phyloP scores from a whole-genome alignment of 805 yeast species.

The Ogataea wickerhamii region DNA sequence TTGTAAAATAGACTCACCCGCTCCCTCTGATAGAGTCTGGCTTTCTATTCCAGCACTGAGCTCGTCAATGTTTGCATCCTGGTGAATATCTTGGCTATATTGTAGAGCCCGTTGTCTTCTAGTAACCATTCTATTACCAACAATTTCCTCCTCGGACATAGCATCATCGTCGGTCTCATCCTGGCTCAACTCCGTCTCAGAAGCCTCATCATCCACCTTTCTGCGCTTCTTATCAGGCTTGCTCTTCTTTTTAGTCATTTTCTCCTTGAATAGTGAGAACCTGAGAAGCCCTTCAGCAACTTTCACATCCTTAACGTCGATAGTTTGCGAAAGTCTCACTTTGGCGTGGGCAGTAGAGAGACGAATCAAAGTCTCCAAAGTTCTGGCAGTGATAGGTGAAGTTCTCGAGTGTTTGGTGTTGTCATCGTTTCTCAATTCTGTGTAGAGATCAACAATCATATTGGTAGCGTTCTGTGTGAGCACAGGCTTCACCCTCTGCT shows the following conservation, averaged over 20 bases:
- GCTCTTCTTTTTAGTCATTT: slow-evolving; percentile 34
- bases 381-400: slow-evolving; percentile 97
- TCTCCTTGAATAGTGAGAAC: slow-evolving; percentile 80
- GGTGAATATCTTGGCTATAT: slow-evolving; percentile 18
- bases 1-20: slow-evolving; percentile 10
- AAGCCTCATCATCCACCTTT: slow-evolving; percentile 16
- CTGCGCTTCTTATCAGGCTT: slow-evolving; percentile 37
- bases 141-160: slow-evolving; percentile 12
- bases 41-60: slow-evolving; percentile 25
- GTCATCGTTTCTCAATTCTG: slow-evolving; percentile 76
- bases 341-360: slow-evolving; percentile 95
- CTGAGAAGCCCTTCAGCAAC: slow-evolving; percentile 83
- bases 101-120: slow-evolving; percentile 21
- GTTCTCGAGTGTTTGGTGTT: slow-evolving; percentile 64
- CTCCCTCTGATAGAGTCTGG: slow-evolving; percentile 15
- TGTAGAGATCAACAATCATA: slow-evolving; percentile 74
- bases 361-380: slow-evolving; percentile 92
- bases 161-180: slow-evolving; percentile 24
- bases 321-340: slow-evolving; percentile 75
- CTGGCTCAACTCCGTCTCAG: slow-evolving; percentile 17
- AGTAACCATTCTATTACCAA: slow-evolving; percentile 15
- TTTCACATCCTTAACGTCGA: slow-evolving; percentile 73
- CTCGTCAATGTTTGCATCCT: slow-evolving; percentile 25
- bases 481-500: slow-evolving; percentile 79
- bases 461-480: slow-evolving; percentile 74